Percentiles rank a stretch among this genome's conserved stretches.
Evolutionary conservation across 2,329 filamentous ascomycete genomes (phyloP).

Genomic region (Trichoderma harzianum): DNA sequence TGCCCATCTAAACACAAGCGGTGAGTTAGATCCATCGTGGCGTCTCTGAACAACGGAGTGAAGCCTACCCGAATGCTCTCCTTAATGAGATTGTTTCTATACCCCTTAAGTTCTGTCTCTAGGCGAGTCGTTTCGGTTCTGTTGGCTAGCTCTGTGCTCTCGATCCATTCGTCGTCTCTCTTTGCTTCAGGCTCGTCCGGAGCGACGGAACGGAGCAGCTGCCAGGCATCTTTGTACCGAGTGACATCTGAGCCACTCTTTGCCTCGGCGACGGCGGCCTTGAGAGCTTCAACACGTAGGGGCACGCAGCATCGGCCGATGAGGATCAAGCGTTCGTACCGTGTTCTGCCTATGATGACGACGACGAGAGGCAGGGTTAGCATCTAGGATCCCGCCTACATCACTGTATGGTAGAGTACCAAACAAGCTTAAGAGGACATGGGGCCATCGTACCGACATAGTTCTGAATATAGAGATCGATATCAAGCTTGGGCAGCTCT

Average conservation of each 20-base stretch:
- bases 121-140: conserved; percentile 69
- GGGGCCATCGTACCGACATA: conserved; percentile 63
- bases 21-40: not conserved
- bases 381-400: not conserved
- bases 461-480: conserved; percentile 86
- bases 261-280: conserved; percentile 70
- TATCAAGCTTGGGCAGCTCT: conserved; percentile 84
- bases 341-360: conserved; percentile 63
- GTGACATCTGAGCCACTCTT: conserved; percentile 71
- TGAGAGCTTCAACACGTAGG: conserved; percentile 76
- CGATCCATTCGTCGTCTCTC: conserved; percentile 72
- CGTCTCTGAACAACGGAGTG: not conserved
- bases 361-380: not conserved
- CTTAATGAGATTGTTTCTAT: conserved; percentile 96
- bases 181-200: conserved; percentile 66
- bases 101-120: conserved; percentile 81
- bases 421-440: not conserved
- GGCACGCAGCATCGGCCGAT: conserved; percentile 77
- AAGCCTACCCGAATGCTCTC: conserved; percentile 79
- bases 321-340: conserved; percentile 73
- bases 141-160: conserved; percentile 62
- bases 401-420: not conserved
- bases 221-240: conserved; percentile 67
- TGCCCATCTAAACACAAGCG: conserved; percentile 67
- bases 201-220: conserved; percentile 59